Evolutionary conservation across 169 alveolate species (phyloP).

Genomic region (Cryptosporidium tyzzeri): DNA sequence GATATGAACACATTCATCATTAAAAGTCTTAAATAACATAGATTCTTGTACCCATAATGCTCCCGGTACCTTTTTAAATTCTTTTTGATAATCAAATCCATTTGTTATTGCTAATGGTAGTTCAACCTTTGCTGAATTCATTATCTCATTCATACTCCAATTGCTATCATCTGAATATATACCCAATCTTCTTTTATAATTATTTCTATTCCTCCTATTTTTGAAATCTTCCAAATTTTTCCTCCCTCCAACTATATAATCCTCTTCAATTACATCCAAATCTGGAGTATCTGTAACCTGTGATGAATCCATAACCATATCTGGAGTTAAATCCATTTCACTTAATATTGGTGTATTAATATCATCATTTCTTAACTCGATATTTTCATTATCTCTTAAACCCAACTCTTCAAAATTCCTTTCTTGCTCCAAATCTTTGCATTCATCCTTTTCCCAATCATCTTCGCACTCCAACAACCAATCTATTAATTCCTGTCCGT

Average conservation of each 20-base stretch:
- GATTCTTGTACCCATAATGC: slow-evolving; percentile 33
- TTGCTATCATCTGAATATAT: slow-evolving; percentile 16
- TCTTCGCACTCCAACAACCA: neutral
- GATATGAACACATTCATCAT: slow-evolving; percentile 30
- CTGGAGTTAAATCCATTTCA: neutral
- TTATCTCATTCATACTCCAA: slow-evolving; percentile 6
- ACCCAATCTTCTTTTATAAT: neutral
- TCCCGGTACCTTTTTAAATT: slow-evolving; percentile 25
- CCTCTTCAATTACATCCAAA: neutral
- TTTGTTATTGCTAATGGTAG: slow-evolving; percentile 36
- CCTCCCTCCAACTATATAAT: neutral
- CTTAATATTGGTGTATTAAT: neutral
- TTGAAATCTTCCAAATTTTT: neutral
- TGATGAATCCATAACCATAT: neutral
- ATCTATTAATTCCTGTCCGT: slow-evolving; percentile 16
- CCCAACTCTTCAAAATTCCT: neutral
- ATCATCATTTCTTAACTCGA: neutral
- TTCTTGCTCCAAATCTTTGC: neutral
- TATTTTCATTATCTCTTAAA: neutral
- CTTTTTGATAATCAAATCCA: slow-evolving; percentile 63
- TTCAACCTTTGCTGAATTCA: neutral
- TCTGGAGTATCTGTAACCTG: neutral
- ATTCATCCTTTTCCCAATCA: neutral
- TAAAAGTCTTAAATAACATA: neutral
- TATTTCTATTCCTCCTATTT: neutral